These are phyloP conservation scores for Moniliophthora roreri DNA, from an alignment of 1,284 basidiomycete species.

Conservation along the genomic window DNA sequence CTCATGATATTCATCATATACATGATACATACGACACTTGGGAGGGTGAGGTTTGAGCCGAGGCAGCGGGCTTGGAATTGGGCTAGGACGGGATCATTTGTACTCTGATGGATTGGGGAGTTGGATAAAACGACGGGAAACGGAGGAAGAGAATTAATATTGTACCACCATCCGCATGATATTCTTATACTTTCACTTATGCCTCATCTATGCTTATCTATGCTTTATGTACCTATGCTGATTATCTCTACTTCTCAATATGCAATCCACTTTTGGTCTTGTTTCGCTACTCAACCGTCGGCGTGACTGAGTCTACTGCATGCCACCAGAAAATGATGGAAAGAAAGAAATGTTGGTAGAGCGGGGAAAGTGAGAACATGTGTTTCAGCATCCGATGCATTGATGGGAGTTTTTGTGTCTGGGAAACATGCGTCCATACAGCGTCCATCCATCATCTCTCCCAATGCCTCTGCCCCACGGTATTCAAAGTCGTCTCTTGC, in stretches of 20 bases:
- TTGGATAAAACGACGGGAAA: not conserved
- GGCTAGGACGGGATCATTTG: not conserved
- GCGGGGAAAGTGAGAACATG: too few relatives aligned
- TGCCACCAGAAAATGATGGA: too few relatives aligned
- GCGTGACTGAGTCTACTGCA: too few relatives aligned
- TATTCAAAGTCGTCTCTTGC: too few relatives aligned
- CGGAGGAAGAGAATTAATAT: not conserved
- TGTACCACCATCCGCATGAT: not conserved
- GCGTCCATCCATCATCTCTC: too few relatives aligned
- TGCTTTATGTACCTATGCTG: not conserved
- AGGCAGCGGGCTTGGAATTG: slow-evolving; percentile 3
- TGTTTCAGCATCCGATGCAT: too few relatives aligned
- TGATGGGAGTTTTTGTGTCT: too few relatives aligned
- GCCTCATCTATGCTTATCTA: not conserved
- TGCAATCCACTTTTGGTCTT: not conserved
- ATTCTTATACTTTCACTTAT: not conserved
- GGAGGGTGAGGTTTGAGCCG: not conserved
- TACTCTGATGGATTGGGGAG: not conserved
- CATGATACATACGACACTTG: not conserved
- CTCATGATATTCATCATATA: not conserved
- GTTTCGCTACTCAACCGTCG: too few relatives aligned
- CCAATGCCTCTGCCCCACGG: too few relatives aligned
- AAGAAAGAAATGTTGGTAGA: too few relatives aligned
- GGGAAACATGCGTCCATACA: too few relatives aligned
- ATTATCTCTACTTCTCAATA: not conserved